Conservation (phyloP, 2,329 filamentous ascomycete genomes). For the Mycosphaerella sp. region DNA sequence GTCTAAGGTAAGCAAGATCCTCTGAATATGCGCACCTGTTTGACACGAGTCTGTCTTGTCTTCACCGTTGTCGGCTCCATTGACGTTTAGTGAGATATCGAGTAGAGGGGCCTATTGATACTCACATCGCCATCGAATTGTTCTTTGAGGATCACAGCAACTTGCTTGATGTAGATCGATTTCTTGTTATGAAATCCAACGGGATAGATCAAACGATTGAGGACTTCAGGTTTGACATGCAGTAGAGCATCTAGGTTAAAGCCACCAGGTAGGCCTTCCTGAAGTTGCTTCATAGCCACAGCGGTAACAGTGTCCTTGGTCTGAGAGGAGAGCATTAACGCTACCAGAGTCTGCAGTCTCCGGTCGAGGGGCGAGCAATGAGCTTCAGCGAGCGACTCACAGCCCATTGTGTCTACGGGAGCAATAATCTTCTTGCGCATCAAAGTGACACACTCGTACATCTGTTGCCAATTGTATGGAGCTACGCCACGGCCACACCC, state of each 20-base stretch:
- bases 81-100: too few species aligned
- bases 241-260: conserved; percentile 74
- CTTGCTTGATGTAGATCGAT: conserved; percentile 68
- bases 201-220: conserved; percentile 71
- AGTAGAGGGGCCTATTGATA: too few species aligned
- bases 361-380: conserved; percentile 49
- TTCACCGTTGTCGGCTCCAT: too few species aligned
- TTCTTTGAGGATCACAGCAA: conserved; percentile 58
- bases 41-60: too few species aligned
- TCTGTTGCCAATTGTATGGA: conserved; percentile 74
- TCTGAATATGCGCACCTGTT: too few species aligned
- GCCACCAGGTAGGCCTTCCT: conserved; percentile 61
- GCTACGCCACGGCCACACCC: conserved; percentile 37
- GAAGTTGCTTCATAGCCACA: conserved; percentile 70
- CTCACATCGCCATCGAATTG: conserved; percentile 56
- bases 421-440: conserved; percentile 71
- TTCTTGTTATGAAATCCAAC: conserved; percentile 97
- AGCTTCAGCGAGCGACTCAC: conserved; percentile 65
- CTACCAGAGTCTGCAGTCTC: conserved; percentile 78
- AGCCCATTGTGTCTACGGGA: conserved; percentile 96
- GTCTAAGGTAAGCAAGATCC: too few species aligned
- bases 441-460: conserved; percentile 69
- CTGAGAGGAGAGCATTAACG: conserved; percentile 86
- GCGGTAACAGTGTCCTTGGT: conserved; percentile 91
- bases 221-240: conserved; percentile 56